A percentile compares a stretch with the other conserved stretches of the same genome.
Evolutionary conservation across 169 alveolate genomes (phyloP).

Genomic region (Eimeria tenella): DNA sequence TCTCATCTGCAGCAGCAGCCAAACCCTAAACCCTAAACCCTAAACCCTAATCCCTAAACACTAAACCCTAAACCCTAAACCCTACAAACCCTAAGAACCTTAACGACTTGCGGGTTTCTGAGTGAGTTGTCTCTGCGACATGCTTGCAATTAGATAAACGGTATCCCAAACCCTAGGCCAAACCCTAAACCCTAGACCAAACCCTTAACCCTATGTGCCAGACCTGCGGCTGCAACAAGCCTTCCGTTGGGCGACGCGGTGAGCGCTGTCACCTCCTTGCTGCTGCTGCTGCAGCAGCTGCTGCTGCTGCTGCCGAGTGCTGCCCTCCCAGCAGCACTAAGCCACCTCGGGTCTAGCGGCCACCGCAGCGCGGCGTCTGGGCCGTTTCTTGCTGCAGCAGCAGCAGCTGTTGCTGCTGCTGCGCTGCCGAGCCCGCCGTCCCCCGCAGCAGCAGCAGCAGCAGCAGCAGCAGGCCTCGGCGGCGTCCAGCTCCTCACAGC

Average conservation of each 20-base stretch:
- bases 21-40: not conserved
- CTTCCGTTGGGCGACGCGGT: slow-evolving; percentile 58
- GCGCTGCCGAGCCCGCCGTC: slow-evolving; percentile 13
- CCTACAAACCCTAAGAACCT: too few relatives aligned
- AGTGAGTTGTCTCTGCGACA: not conserved
- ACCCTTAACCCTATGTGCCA: not conserved
- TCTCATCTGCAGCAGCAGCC: slow-evolving; percentile 21
- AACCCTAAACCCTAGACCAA: not conserved
- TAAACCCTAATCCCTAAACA: not conserved
- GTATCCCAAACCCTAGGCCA: not conserved
- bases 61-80: not conserved
- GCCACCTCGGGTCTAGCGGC: not conserved
- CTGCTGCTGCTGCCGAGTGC: slow-evolving; percentile 41
- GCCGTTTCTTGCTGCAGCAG: not conserved
- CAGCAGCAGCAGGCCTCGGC: not conserved
- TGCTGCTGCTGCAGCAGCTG: slow-evolving; percentile 3
- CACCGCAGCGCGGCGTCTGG: not conserved
- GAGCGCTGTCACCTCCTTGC: slow-evolving; percentile 26
- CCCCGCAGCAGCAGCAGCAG: not conserved
- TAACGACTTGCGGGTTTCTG: not conserved
- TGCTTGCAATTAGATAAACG: too few relatives aligned
- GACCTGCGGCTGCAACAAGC: slow-evolving; percentile 32
- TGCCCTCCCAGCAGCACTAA: not conserved
- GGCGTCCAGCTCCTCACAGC: slow-evolving; percentile 23
- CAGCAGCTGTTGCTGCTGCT: slow-evolving; percentile 29